Conservation (phyloP, 768 basidiomycete genomes). For the Amanita inopinata region DNA sequence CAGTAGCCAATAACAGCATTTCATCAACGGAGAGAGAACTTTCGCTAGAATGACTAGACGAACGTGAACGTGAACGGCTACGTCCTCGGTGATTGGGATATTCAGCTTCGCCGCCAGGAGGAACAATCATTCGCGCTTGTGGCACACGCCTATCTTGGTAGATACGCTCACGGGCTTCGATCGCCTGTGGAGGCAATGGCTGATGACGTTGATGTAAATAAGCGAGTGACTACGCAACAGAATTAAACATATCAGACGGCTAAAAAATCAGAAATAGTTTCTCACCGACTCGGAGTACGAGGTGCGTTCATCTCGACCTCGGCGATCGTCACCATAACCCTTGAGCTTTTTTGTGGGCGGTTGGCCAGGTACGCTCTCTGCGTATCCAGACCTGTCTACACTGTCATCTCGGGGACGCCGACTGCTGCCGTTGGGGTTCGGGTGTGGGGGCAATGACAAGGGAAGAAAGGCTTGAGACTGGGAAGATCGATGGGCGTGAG, state of each 20-base stretch:
- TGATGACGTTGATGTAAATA: constrained; percentile 11
- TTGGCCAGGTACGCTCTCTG: constrained; percentile 21
- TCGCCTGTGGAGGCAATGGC: constrained; percentile 4
- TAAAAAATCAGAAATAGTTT: constrained; percentile 5
- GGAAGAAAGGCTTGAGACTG: constrained; percentile 6
- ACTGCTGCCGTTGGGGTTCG: constrained; percentile 14
- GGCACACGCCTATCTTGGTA: constrained; percentile 6
- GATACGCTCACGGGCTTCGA: constrained; percentile 9
- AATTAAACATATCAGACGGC: constrained; percentile 6
- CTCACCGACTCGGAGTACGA: constrained; percentile 24
- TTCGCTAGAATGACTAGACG: constrained; percentile 25
- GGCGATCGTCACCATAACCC: constrained; percentile 25
- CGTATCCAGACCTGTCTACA: constrained; percentile 22
- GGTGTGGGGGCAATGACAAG: constrained; percentile 3
- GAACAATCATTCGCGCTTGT: constrained; percentile 10
- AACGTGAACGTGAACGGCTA: constrained; percentile 18
- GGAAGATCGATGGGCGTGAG: constrained; percentile 6
- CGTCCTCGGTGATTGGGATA: constrained; percentile 11
- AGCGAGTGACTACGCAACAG: constrained; percentile 5
- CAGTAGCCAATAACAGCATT: constrained; percentile 31
- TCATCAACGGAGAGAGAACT: constrained; percentile 34
- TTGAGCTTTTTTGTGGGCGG: constrained; percentile 44
- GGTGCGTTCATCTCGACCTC: constrained; percentile 17
- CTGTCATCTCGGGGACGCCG: constrained; percentile 36
- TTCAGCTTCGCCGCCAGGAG: constrained; percentile 8